Evolutionary conservation across 805 yeast species (phyloP).

Genomic region (Ogataea pignaliae): DNA sequence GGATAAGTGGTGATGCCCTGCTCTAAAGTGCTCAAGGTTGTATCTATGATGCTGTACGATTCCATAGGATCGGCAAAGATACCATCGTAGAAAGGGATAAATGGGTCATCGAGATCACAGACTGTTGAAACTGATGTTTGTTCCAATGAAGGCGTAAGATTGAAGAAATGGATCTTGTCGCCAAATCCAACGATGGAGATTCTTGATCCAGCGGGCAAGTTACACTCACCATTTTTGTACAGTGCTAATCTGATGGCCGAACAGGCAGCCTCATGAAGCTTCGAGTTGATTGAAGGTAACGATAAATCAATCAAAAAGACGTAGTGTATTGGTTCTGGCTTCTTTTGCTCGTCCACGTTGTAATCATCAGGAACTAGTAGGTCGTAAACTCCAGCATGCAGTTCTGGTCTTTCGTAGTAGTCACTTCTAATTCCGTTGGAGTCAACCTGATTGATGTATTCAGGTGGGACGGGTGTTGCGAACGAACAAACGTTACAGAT

Average conservation of each 20-base stretch:
- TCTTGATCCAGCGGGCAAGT: conserved; percentile 40
- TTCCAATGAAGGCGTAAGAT: conserved; percentile 52
- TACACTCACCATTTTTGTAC: conserved; percentile 28
- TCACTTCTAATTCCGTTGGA: conserved; percentile 61
- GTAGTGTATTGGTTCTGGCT: conserved; percentile 50
- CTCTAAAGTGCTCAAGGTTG: conserved; percentile 60
- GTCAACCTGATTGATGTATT: conserved; percentile 62
- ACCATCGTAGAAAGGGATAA: conserved; percentile 75
- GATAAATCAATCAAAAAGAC: conserved; percentile 71
- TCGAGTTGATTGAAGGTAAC: conserved; percentile 53
- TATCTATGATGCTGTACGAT: conserved; percentile 58
- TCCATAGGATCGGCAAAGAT: conserved; percentile 76
- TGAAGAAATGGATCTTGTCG: conserved; percentile 65
- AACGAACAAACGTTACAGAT: conserved; percentile 86
- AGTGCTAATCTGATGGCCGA: conserved; percentile 64
- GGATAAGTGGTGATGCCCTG: conserved; percentile 35
- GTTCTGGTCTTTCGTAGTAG: conserved; percentile 63
- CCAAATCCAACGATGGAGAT: conserved; percentile 77
- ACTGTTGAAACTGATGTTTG: conserved; percentile 57
- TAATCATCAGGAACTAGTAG: conserved; percentile 72
- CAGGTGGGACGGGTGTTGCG: conserved; percentile 62
- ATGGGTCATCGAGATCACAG: conserved; percentile 71
- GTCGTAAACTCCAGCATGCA: conserved; percentile 81
- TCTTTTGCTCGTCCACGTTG: conserved; percentile 40
- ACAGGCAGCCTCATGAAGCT: conserved; percentile 57